phyloP scores from a whole-genome alignment of 306 rosid species.

The Lupinus albus region DNA sequence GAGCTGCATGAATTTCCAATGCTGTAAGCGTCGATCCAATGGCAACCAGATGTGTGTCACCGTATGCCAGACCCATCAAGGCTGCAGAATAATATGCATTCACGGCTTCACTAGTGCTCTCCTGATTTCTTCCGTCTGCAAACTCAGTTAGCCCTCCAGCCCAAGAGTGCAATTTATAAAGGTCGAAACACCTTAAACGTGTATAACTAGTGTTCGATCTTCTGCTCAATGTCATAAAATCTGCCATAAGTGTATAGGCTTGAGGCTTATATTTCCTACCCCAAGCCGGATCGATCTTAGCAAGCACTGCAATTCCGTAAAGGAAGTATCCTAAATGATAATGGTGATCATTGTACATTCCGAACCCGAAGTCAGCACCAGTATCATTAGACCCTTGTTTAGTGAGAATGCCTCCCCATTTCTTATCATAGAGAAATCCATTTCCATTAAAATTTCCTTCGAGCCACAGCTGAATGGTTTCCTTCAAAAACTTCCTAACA shows the following conservation, averaged over 20 bases:
- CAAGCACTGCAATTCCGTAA: conserved; percentile 84
- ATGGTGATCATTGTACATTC: conserved; percentile 82
- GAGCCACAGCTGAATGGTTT: conserved; percentile 80
- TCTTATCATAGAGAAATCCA: conserved; percentile 73
- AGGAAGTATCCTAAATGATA: conserved; percentile 79
- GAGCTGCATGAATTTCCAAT: conserved; percentile 75
- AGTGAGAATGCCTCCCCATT: conserved; percentile 89
- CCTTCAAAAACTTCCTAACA: conserved; percentile 64
- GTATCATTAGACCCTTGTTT: conserved; percentile 68
- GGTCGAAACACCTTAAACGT: conserved; percentile 73
- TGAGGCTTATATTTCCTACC: conserved; percentile 70
- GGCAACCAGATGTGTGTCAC: conserved; percentile 73
- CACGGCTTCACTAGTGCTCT: conserved; percentile 86
- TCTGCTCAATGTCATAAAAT: conserved; percentile 61
- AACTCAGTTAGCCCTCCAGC: conserved; percentile 69
- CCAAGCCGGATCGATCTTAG: conserved; percentile 80
- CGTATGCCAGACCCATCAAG: conserved; percentile 77
- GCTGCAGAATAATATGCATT: conserved; percentile 88
- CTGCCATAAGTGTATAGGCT: conserved; percentile 70
- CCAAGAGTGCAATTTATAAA: conserved; percentile 81
- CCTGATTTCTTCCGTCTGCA: conserved; percentile 79
- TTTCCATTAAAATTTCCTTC: conserved; percentile 70
- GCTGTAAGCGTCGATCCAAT: conserved; percentile 65
- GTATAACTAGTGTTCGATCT: conserved; percentile 50
- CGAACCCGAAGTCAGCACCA: conserved; percentile 84